phyloP scores from a whole-genome alignment of 2,329 filamentous ascomycete species.

The Xylariaceae sp. region DNA sequence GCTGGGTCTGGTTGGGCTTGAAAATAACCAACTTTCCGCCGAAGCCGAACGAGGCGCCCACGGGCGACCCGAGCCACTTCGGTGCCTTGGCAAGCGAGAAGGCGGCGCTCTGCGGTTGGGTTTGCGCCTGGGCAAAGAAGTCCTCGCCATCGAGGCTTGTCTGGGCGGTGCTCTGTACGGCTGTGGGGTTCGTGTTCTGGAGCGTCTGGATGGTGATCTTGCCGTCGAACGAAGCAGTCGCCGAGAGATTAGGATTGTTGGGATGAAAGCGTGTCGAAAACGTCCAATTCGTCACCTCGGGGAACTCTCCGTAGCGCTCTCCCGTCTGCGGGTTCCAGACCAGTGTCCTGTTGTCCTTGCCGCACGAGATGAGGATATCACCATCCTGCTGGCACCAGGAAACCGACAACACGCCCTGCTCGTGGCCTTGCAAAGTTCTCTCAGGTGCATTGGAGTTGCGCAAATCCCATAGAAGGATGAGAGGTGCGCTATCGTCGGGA shows the following conservation, averaged over 20 bases:
- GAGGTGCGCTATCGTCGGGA: slow-evolving; percentile 78
- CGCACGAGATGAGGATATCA: slow-evolving; percentile 82
- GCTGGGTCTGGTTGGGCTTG: slow-evolving; percentile 49
- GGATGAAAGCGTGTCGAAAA: slow-evolving; percentile 95
- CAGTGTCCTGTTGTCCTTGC: slow-evolving; percentile 93
- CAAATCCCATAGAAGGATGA: slow-evolving; percentile 91
- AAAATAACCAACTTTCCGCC: slow-evolving; percentile 86
- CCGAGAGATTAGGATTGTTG: slow-evolving; percentile 83
- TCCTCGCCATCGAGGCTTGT: slow-evolving; percentile 81
- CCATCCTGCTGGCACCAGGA: slow-evolving; percentile 94
- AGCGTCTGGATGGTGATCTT: slow-evolving; percentile 92
- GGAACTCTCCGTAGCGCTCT: slow-evolving; percentile 82
- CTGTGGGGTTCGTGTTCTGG: slow-evolving; percentile 82
- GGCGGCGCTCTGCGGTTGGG: slow-evolving; percentile 80
- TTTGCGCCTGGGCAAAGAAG: slow-evolving; percentile 92
- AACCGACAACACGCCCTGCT: slow-evolving; percentile 85
- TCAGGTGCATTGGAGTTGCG: slow-evolving; percentile 95
- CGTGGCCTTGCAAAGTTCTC: slow-evolving; percentile 81
- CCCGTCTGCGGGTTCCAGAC: slow-evolving; percentile 96
- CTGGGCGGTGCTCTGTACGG: slow-evolving; percentile 61
- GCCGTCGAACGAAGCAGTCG: slow-evolving; percentile 94
- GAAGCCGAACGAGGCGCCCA: slow-evolving; percentile 88
- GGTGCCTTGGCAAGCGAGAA: slow-evolving; percentile 84
- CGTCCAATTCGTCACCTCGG: slow-evolving; percentile 98
- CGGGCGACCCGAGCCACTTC: slow-evolving; percentile 81